Evolutionary conservation across 2,329 filamentous ascomycete species (phyloP).

Genomic region (Calonectria crousiana): DNA sequence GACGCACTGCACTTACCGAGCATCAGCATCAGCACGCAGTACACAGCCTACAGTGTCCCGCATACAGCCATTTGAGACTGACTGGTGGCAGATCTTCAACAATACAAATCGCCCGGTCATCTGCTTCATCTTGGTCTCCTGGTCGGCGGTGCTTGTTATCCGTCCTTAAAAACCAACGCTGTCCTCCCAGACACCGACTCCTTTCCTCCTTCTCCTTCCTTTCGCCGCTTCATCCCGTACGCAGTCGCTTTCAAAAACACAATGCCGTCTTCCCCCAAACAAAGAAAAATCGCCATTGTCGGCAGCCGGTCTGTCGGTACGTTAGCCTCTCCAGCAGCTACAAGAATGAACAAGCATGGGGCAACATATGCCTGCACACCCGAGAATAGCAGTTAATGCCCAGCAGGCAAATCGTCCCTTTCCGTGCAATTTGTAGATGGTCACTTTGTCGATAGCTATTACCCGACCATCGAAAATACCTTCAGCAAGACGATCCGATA

Average conservation of each 20-base stretch:
- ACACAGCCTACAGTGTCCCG: conserved; percentile 1
- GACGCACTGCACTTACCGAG: conserved; percentile 35
- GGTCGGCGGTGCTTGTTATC: not conserved
- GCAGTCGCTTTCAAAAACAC: not conserved
- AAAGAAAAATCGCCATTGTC: conserved; percentile 95
- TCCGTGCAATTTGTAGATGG: conserved; percentile 98
- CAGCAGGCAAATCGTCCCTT: conserved; percentile 92
- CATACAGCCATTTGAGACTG: not conserved
- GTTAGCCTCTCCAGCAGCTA: conserved; percentile 37
- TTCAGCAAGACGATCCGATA: conserved; percentile 96
- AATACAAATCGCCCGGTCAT: not conserved
- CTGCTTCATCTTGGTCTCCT: not conserved
- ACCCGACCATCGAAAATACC: conserved; percentile 98
- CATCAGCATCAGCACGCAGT: conserved; percentile 13
- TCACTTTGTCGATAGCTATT: conserved; percentile 99
- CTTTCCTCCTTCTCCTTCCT: not conserved
- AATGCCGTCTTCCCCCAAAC: conserved; percentile 73
- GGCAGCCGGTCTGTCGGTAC: conserved; percentile 87
- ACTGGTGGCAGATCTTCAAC: not conserved
- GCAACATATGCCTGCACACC: not conserved
- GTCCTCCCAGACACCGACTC: not conserved
- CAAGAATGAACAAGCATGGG: conserved; percentile 9
- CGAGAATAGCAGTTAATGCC: not conserved
- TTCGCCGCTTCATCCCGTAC: conserved; percentile 5
- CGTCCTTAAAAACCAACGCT: not conserved